Evolutionary conservation across 2,329 filamentous ascomycete species (phyloP).

Genomic region (Talaromyces verruculosus): DNA sequence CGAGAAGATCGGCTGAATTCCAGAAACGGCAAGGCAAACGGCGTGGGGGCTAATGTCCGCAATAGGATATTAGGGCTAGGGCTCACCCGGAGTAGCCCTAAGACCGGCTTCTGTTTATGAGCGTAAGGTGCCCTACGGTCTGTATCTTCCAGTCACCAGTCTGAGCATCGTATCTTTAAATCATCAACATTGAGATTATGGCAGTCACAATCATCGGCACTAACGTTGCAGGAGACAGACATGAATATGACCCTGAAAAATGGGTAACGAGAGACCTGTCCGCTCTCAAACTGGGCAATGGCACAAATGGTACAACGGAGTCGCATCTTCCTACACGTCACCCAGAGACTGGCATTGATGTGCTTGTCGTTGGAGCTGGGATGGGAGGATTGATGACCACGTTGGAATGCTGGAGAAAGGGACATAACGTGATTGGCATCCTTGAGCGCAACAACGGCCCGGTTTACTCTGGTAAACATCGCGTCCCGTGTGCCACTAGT

Average conservation of each 20-base stretch:
- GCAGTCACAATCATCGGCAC: background rate
- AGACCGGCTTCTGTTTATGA: background rate
- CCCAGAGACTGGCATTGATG: background rate
- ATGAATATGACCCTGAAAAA: background rate
- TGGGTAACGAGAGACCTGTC: background rate
- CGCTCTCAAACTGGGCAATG: background rate
- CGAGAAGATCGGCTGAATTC: background rate
- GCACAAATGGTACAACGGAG: background rate
- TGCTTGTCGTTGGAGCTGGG: background rate
- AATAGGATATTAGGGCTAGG: background rate
- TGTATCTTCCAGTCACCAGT: background rate
- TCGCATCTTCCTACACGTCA: background rate
- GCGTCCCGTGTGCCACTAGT: background rate
- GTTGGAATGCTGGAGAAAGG: conserved; percentile 8
- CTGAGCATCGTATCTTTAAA: background rate
- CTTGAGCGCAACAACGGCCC: conserved; percentile 1
- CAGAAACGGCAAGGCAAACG: background rate
- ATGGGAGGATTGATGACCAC: background rate
- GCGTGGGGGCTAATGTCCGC: background rate
- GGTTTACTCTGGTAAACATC: background rate
- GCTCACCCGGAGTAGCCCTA: background rate
- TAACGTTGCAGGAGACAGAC: background rate
- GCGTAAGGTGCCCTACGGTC: background rate
- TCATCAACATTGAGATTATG: background rate
- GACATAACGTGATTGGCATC: conserved; percentile 1